Conservation (phyloP, 305 asterid genomes). For the Fraxinus ornus region DNA sequence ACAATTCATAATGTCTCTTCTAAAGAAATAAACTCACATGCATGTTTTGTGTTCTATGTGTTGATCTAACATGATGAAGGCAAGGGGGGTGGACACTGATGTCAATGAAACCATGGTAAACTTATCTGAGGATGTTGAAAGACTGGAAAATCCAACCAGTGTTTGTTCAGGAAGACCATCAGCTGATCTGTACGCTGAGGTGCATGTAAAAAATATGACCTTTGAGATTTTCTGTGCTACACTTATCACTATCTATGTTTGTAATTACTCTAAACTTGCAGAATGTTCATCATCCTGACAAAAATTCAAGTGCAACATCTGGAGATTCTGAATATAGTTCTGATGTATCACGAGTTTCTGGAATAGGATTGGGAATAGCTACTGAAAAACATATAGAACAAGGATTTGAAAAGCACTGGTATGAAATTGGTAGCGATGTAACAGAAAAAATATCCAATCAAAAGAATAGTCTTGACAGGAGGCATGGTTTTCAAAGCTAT, state of each 20-base stretch:
- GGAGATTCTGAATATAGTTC: constrained; percentile 59
- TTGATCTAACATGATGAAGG: constrained; percentile 46
- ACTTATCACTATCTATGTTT: constrained; percentile 3
- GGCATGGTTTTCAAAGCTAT: constrained; percentile 51
- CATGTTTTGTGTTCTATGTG: constrained; percentile 7
- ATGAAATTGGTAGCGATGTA: constrained; percentile 46
- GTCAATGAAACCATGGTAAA: constrained; percentile 38
- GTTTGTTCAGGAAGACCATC: constrained; percentile 53
- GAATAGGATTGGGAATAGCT: constrained; percentile 45
- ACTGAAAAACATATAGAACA: constrained; percentile 52
- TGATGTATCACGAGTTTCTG: constrained; percentile 42
- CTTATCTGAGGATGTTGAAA: constrained; percentile 55
- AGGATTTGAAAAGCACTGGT: constrained; percentile 59
- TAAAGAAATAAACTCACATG: constrained; percentile 14
- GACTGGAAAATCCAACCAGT: constrained; percentile 50
- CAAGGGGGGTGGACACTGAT: constrained; percentile 51
- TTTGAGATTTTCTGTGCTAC: constrained; percentile 15
- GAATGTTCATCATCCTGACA: constrained; percentile 51
- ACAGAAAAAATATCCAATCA: constrained; percentile 41
- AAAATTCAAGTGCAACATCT: constrained; percentile 35
- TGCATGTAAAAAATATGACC: constrained; percentile 16
- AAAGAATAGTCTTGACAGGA: constrained; percentile 56
- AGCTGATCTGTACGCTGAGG: constrained; percentile 65
- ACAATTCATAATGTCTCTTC: neutral
- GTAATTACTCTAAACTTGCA: constrained; percentile 35